A percentile compares a stretch with the other conserved stretches of the same genome.
These are phyloP conservation scores for Knufia fluminis DNA, from an alignment of 2,329 filamentous ascomycete genomes.

Conservation along the genomic window DNA sequence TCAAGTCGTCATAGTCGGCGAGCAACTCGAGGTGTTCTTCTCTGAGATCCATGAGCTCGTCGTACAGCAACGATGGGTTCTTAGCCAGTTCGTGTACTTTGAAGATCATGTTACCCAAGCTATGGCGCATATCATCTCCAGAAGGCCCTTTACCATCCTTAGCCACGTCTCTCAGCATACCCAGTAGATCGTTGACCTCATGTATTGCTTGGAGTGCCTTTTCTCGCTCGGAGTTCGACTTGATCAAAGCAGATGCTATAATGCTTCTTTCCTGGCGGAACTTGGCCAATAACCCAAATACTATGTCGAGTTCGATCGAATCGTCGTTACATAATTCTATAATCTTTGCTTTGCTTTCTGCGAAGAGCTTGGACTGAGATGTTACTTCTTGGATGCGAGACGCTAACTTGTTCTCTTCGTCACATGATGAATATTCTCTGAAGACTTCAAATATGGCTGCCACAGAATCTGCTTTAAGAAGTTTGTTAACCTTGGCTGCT, in stretches of 20 bases:
- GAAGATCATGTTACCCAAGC: conserved; percentile 7
- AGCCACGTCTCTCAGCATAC: conserved; percentile 8
- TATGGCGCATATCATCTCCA: conserved; percentile 5
- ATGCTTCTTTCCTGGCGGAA: conserved; percentile 10
- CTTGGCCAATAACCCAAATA: conserved; percentile 9
- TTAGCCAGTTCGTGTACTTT: conserved; percentile 9
- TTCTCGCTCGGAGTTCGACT: conserved; percentile 9
- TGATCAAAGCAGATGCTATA: conserved; percentile 8
- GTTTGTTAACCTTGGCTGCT: conserved; percentile 9
- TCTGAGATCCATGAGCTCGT: conserved; percentile 9
- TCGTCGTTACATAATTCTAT: conserved; percentile 2
- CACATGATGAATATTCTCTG: not conserved
- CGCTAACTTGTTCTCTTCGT: conserved; percentile 3
- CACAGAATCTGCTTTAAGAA: conserved; percentile 8
- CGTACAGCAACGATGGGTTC: conserved; percentile 7
- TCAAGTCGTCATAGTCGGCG: conserved; percentile 5
- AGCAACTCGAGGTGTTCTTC: conserved; percentile 8
- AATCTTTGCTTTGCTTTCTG: conserved; percentile 9
- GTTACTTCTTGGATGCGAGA: conserved; percentile 1
- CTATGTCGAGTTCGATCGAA: conserved; percentile 1
- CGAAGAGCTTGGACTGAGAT: conserved; percentile 2
- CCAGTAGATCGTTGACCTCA: conserved; percentile 8
- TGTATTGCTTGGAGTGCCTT: conserved; percentile 3
- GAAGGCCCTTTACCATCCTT: conserved; percentile 4
- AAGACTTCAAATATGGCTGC: conserved; percentile 5